These are phyloP conservation scores for Schwanniomyces pseudopolymorphus DNA, from an alignment of 805 yeast genomes.

Conservation along the genomic window DNA sequence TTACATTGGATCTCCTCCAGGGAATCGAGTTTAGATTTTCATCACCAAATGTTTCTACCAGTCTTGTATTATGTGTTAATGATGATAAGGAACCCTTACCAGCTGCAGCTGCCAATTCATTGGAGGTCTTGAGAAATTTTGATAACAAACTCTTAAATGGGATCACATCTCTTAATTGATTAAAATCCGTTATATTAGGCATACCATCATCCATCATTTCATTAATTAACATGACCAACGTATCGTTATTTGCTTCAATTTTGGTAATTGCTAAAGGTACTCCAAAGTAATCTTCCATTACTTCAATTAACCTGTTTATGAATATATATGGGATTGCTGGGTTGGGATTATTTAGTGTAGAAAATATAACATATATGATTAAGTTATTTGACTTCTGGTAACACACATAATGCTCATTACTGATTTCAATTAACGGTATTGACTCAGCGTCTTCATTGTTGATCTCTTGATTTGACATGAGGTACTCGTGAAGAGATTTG, in stretches of 20 bases:
- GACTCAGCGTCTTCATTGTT: neutral
- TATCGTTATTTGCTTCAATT: conserved; percentile 68
- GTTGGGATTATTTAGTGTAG: conserved; percentile 23
- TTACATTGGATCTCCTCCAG: conserved; percentile 78
- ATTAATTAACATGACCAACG: conserved; percentile 65
- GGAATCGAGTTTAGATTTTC: conserved; percentile 45
- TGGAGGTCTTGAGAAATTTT: conserved; percentile 46
- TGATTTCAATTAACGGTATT: conserved; percentile 26
- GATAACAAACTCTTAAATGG: conserved; percentile 62
- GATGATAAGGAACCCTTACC: conserved; percentile 17
- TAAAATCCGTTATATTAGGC: conserved; percentile 72
- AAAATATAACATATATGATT: conserved; percentile 28
- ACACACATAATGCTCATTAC: conserved; percentile 27
- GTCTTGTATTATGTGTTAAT: conserved; percentile 8
- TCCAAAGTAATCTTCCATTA: conserved; percentile 59
- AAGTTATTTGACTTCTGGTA: conserved; percentile 21
- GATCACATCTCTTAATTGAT: conserved; percentile 65
- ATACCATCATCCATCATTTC: conserved; percentile 78
- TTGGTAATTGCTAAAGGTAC: conserved; percentile 54
- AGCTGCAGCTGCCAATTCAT: conserved; percentile 30
- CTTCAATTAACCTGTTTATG: conserved; percentile 47
- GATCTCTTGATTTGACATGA: conserved; percentile 8
- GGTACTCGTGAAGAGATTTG: conserved; percentile 20
- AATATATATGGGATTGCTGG: conserved; percentile 59
- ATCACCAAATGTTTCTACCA: neutral